Evolutionary conservation across 164 flowering plant species (phyloP), one percentile per base, ranked within the genome.

Genomic region (Sextonia rubra): DNA sequence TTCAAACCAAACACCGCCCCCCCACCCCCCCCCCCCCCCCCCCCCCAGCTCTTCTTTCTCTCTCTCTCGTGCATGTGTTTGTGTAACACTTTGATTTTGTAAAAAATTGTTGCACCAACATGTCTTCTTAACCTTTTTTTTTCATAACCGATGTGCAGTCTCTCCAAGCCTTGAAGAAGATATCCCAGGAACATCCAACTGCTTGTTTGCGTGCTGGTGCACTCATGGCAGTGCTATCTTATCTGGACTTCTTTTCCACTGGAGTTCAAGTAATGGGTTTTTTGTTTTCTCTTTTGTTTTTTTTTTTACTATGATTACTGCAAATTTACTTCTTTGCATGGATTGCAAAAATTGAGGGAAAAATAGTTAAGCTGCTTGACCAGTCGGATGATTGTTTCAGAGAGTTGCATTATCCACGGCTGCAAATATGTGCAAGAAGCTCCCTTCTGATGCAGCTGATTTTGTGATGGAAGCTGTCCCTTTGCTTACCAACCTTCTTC

Each of bases 381-480:
- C 58, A 60, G 60, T 15, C 27, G 63, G 69, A 65, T 66, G 22
- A 20, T 24, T 70, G 29, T 73, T 78, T 37, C 83, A 96, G 99
- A 85, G 99, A 72, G 98, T 96, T 44, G 99, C 99, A 73, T 73
- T 96, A 52, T 86, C 98, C 61, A 96, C 99, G 77, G 99, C 99
- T 78, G 99, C 97, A 79, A 96, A 96, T 82, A 96, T 96, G 91
- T 96, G 99, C 85, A 96, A 90, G 88, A 96, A 96, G 73, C 97
- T 96, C 56, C 97, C 99, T 70, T 89, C 98, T 4, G 99, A 96
- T 91, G 98, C 99, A 24, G 88, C 99, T 71, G 99, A 96, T 80
- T 93, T 90, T 88, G 99, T 93, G 74, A 93, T 93, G 97, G 98
- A 93, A 79, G 97, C 98, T 73, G 97, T 96, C 60, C 99, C 99